Conservation (phyloP, 2,329 filamentous ascomycete genomes). For the Aspergillus ochraceus region DNA sequence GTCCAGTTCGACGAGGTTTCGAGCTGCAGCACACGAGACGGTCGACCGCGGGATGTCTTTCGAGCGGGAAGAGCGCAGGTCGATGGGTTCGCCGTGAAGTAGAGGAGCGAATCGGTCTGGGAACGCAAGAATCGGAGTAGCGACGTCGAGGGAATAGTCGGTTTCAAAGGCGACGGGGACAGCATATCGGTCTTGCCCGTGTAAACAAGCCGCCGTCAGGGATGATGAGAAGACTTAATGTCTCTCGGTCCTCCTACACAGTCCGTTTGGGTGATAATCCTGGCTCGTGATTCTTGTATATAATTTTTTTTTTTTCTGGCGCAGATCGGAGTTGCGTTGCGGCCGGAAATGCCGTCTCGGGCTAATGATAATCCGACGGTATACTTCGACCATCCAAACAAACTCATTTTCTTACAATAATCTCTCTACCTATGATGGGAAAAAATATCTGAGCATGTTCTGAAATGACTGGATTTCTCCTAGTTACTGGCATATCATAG, state of each 20-base stretch:
- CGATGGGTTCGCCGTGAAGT: conserved; percentile 47
- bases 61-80: conserved; percentile 21
- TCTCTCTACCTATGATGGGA: too few species aligned
- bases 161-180: conserved; percentile 33
- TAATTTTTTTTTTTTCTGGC: background rate
- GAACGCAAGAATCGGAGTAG: conserved; percentile 72
- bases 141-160: conserved; percentile 51
- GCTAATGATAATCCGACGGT: conserved; percentile 11
- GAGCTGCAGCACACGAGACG: conserved; percentile 18
- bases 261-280: too few species aligned
- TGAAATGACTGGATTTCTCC: background rate
- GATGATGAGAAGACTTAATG: background rate
- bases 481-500: background rate
- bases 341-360: conserved; percentile 4
- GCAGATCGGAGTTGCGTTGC: background rate
- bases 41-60: conserved; percentile 12
- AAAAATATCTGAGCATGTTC: background rate
- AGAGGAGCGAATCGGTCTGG: conserved; percentile 63
- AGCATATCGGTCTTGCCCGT: conserved; percentile 35
- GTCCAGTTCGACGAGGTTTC: conserved; percentile 24
- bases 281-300: conserved; percentile 4
- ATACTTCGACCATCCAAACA: background rate
- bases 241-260: background rate
- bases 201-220: conserved; percentile 10
- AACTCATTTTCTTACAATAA: too few species aligned